A percentile compares a stretch with the other conserved stretches of the same genome.
Conservation (phyloP, 345 rosid species). For the Hibiscus mutabilis region DNA sequence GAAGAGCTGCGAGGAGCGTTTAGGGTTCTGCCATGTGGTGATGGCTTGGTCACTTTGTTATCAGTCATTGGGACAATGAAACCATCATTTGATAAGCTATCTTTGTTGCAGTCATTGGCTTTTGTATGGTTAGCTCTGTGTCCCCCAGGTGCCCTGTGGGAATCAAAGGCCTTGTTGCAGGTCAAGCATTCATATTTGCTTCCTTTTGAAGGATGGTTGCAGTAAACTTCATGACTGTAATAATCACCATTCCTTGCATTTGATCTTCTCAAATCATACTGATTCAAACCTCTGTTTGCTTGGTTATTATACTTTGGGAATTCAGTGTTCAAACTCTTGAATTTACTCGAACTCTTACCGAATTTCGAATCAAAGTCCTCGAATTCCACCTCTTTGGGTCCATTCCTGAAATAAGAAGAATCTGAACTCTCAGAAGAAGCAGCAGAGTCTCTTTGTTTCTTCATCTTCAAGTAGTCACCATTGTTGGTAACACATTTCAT, state of each 20-base stretch:
- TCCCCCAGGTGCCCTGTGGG: constrained; percentile 20
- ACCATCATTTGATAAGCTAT: constrained; percentile 42
- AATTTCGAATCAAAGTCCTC: constrained; percentile 29
- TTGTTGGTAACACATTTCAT: constrained; percentile 9
- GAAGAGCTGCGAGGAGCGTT: constrained; percentile 8
- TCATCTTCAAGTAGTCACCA: constrained; percentile 28
- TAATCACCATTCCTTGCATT: constrained; percentile 24
- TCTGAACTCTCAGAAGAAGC: constrained; percentile 49
- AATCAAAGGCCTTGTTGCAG: constrained; percentile 22
- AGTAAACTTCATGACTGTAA: constrained; percentile 15
- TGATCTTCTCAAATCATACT: constrained; percentile 37
- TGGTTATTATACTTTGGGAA: constrained; percentile 22
- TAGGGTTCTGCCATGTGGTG: constrained; percentile 18
- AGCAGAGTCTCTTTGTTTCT: constrained; percentile 21
- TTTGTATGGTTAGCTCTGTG: constrained; percentile 28
- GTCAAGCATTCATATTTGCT: constrained; percentile 30
- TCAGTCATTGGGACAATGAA: constrained; percentile 26
- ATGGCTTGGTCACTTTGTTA: constrained; percentile 14
- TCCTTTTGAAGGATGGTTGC: constrained; percentile 28
- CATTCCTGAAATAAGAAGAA: constrained; percentile 61
- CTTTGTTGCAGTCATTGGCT: constrained; percentile 26
- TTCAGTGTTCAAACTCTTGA: constrained; percentile 24
- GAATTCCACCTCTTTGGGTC: constrained; percentile 52
- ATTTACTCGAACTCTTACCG: constrained; percentile 32
- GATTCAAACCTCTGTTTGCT: constrained; percentile 30